Conservation (phyloP, 768 basidiomycete species). For the Boletus rufocinnamomeus region DNA sequence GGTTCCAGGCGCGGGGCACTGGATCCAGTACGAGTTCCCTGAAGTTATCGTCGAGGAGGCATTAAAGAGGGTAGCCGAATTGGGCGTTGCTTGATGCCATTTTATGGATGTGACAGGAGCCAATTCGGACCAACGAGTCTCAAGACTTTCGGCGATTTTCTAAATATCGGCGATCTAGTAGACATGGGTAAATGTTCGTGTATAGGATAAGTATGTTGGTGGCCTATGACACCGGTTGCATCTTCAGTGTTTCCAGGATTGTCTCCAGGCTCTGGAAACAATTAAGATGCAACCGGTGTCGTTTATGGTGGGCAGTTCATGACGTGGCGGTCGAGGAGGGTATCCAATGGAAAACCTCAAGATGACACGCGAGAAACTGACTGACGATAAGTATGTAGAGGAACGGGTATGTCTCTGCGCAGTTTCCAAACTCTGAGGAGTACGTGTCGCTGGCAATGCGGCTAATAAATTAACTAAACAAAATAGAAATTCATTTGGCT, state of each 20-base stretch:
- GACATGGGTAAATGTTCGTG: not conserved
- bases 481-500: not conserved
- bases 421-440: not conserved
- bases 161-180: not conserved
- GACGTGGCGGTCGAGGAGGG: no score
- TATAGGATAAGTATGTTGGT: not conserved
- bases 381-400: not conserved
- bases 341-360: no score
- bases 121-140: not conserved
- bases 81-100: not conserved
- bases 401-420: not conserved
- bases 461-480: not conserved
- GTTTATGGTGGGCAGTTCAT: no score
- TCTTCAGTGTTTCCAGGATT: no score
- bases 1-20: conserved; percentile 24
- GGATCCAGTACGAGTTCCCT: conserved; percentile 31
- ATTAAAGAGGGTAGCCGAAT: conserved; percentile 15
- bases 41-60: conserved; percentile 23
- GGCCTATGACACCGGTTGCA: no score
- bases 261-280: no score
- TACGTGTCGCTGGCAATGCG: not conserved
- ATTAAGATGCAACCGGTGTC: no score
- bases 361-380: not conserved
- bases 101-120: not conserved
- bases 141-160: no score